phyloP scores from a whole-genome alignment of 108 stramenopile species.

The Chaetoceros muelleri region DNA sequence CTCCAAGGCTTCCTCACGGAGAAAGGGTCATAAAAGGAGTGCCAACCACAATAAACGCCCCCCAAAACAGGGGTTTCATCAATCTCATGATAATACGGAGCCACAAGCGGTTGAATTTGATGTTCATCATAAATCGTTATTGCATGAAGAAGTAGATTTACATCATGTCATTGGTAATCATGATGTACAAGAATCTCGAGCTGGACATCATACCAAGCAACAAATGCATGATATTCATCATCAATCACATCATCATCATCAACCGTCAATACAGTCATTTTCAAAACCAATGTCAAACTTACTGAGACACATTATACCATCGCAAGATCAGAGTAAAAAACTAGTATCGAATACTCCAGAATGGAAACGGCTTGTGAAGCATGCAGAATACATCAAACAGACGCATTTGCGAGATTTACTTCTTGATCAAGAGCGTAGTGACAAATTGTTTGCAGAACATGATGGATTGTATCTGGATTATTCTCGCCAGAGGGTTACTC shows the following conservation, averaged over 20 bases:
- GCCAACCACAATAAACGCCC: too few species aligned
- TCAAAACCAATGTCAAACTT: neutral
- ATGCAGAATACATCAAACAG: constrained; percentile 38
- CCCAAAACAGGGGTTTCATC: too few species aligned
- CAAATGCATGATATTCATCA: neutral
- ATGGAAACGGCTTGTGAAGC: constrained; percentile 62
- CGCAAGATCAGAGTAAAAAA: neutral
- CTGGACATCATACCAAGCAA: neutral
- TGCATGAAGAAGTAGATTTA: neutral
- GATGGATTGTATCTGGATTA: constrained; percentile 88
- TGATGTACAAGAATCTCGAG: too few species aligned
- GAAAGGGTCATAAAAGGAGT: neutral
- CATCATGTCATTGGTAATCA: neutral
- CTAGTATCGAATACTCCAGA: constrained; percentile 58
- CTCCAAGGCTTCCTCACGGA: neutral
- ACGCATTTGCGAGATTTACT: constrained; percentile 71
- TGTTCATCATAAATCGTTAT: neutral
- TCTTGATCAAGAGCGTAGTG: constrained; percentile 48
- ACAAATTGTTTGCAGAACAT: constrained; percentile 66
- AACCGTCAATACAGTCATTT: too few species aligned
- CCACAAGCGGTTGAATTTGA: too few species aligned
- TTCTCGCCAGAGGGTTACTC: constrained; percentile 66
- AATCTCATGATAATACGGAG: too few species aligned
- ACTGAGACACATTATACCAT: neutral
- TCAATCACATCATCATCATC: neutral